Percentiles rank a stretch among this genome's conserved stretches.
Conservation (phyloP, 345 rosid species). For the Carallia pectinifolia region DNA sequence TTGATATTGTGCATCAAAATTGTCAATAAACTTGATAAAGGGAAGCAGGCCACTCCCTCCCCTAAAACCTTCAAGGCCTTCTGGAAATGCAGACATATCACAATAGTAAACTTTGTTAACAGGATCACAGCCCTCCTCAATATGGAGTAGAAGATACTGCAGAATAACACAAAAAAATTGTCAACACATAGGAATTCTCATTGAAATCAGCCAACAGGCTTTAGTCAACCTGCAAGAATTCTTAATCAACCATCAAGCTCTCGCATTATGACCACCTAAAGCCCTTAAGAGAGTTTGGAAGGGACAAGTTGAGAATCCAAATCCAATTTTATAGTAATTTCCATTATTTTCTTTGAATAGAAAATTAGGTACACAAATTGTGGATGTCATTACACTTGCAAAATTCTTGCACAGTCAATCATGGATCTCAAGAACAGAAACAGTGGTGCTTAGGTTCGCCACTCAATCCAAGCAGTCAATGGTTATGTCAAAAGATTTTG, state of each 20-base stretch:
- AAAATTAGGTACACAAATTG: too few species aligned
- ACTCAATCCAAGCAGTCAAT: too few species aligned
- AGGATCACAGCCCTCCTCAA: conserved; percentile 66
- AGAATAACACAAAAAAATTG: conserved; percentile 15
- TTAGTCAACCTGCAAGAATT: too few species aligned
- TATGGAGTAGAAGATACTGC: conserved; percentile 70
- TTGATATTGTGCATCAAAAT: conserved; percentile 60
- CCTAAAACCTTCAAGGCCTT: conserved; percentile 64
- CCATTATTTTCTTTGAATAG: too few species aligned
- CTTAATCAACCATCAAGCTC: too few species aligned
- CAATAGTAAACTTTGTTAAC: conserved; percentile 78
- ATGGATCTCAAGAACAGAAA: neutral
- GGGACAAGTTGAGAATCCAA: too few species aligned
- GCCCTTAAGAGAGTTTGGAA: too few species aligned
- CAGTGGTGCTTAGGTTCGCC: neutral
- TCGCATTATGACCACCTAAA: too few species aligned
- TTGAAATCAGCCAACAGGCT: neutral
- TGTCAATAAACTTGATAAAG: conserved; percentile 74
- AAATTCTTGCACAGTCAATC: neutral
- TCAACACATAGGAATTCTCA: neutral
- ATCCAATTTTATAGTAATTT: too few species aligned
- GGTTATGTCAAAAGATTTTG: neutral
- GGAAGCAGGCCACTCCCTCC: conserved; percentile 53
- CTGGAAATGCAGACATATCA: conserved; percentile 59
- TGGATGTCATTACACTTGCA: too few species aligned